A percentile compares a stretch with the other conserved stretches of the same genome.
These are phyloP conservation scores for Circinella minor DNA, from an alignment of 371 early-diverging fungal genomes.

Conservation along the genomic window DNA sequence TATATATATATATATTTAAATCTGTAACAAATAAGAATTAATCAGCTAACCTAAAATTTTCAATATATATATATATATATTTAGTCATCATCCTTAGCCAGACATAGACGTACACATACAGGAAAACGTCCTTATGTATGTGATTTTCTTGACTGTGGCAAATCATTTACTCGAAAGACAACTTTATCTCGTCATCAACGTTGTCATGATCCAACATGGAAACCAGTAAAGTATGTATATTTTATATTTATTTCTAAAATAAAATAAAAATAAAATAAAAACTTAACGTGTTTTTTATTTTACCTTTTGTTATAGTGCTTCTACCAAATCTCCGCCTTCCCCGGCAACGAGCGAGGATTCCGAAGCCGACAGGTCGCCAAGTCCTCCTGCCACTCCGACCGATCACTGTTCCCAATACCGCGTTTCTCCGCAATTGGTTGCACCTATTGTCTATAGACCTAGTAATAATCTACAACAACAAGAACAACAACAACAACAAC, in stretches of 20 bases:
- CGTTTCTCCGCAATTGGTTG: slow-evolving; percentile 18
- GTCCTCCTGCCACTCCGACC: slow-evolving; percentile 27
- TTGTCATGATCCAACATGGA: slow-evolving; percentile 36
- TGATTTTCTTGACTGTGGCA: slow-evolving; percentile 48
- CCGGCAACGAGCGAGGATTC: slow-evolving; percentile 40
- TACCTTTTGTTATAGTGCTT: neutral
- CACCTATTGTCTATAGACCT: slow-evolving; percentile 29
- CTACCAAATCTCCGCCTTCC: slow-evolving; percentile 28
- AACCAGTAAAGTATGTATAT: slow-evolving; percentile 22
- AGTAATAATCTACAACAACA: neutral
- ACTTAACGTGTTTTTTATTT: neutral
- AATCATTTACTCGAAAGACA: slow-evolving; percentile 66
- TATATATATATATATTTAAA: neutral
- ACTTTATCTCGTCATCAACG: slow-evolving; percentile 66
- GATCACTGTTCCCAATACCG: slow-evolving; percentile 27
- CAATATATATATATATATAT: neutral
- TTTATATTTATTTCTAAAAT: neutral
- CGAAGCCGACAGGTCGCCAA: slow-evolving; percentile 39
- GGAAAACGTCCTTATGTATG: slow-evolving; percentile 48
- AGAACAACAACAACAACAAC: slow-evolving; percentile 12
- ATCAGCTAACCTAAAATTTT: slow-evolving; percentile 12
- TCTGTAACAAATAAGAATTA: slow-evolving; percentile 8
- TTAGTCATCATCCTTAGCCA: slow-evolving; percentile 45
- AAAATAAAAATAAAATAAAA: neutral
- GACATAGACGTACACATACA: slow-evolving; percentile 48